phyloP scores from a whole-genome alignment of 257 asterid genomes.

The Asclepias syriaca region DNA sequence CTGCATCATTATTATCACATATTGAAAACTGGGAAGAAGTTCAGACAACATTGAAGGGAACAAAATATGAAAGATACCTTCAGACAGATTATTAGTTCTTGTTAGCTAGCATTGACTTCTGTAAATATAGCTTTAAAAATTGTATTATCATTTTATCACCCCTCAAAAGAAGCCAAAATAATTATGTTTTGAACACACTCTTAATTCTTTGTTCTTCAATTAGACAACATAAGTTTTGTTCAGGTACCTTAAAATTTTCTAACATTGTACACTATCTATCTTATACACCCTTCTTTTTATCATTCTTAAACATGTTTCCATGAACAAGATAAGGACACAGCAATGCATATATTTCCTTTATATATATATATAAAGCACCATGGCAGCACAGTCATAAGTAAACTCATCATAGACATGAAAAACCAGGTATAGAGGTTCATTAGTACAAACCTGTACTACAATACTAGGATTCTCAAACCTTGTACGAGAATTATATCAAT shows the following conservation, averaged over 20 bases:
- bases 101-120: slow-evolving; percentile 4
- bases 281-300: neutral
- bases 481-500: neutral
- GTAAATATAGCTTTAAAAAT: neutral
- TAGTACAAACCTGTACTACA: neutral
- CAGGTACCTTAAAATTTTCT: neutral
- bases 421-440: neutral
- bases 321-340: no score
- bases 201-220: neutral
- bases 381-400: neutral
- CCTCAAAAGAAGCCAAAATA: neutral
- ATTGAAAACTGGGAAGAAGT: slow-evolving; percentile 56
- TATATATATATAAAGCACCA: neutral
- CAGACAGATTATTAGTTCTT: slow-evolving; percentile 24
- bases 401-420: neutral
- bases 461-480: neutral
- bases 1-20: slow-evolving; percentile 45
- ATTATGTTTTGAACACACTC: neutral
- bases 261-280: neutral
- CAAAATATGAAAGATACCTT: slow-evolving; percentile 44
- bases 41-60: slow-evolving; percentile 43
- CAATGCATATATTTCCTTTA: no score
- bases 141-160: no score
- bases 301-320: no score
- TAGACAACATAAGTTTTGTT: neutral